A percentile compares a stretch with the other conserved stretches of the same genome.
Evolutionary conservation across 768 basidiomycete genomes (phyloP).

Genomic region (Daedaleopsis sinensis): DNA sequence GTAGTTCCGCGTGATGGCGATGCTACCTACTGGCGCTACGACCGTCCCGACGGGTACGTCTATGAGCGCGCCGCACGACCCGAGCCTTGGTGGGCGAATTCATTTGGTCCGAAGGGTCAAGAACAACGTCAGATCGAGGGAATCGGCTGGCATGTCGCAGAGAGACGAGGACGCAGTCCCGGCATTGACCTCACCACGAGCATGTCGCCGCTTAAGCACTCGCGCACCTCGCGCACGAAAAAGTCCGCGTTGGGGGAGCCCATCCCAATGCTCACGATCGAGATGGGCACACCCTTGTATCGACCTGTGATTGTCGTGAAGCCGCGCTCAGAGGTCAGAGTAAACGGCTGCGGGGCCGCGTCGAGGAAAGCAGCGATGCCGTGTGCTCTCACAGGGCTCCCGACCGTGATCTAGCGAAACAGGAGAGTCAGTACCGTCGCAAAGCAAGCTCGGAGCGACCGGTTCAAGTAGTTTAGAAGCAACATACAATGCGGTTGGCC

Average conservation of each 20-base stretch:
- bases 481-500: conserved; percentile 73
- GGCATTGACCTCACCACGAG: conserved; percentile 48
- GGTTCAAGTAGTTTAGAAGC: neutral
- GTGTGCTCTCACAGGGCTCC: conserved; percentile 67
- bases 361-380: conserved; percentile 65
- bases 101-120: neutral
- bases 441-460: conserved; percentile 1
- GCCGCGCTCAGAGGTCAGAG: conserved; percentile 70
- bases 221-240: conserved; percentile 79
- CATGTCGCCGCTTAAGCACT: conserved; percentile 68
- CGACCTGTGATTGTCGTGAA: conserved; percentile 53
- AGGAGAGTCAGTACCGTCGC: conserved; percentile 4
- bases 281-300: conserved; percentile 58
- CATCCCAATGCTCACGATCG: conserved; percentile 83
- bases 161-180: neutral
- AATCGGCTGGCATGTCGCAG: neutral
- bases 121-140: conserved; percentile 11
- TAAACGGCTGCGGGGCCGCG: conserved; percentile 58
- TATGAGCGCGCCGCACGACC: conserved; percentile 75
- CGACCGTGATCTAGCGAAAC: conserved; percentile 65
- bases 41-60: conserved; percentile 76
- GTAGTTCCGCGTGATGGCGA: conserved; percentile 73
- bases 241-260: conserved; percentile 84
- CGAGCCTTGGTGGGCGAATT: conserved; percentile 51
- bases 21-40: conserved; percentile 68